Evolutionary conservation across 225 moss, liverwort and hornwort species (phyloP).

Genomic region (Ulota crispa): DNA sequence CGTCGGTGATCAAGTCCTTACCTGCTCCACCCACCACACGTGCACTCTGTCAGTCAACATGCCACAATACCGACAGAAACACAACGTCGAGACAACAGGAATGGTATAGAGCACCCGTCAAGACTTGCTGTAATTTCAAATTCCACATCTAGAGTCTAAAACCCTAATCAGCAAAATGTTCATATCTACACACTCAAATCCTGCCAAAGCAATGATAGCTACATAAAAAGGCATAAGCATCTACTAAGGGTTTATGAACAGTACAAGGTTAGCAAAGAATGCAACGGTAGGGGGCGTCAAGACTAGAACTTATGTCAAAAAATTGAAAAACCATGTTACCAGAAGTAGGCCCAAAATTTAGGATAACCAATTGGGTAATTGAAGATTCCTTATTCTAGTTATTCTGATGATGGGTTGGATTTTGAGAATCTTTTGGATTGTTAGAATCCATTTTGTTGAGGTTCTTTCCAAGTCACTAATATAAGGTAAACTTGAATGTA

Average conservation of each 20-base stretch:
- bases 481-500: no score
- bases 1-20: slow-evolving; percentile 88
- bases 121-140: not conserved
- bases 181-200: not conserved
- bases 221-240: not conserved
- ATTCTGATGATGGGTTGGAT: no score
- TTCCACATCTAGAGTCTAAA: not conserved
- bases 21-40: slow-evolving; percentile 53
- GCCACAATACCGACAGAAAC: not conserved
- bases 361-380: no score
- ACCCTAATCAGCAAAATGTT: not conserved
- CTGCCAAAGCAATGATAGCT: slow-evolving; percentile 12
- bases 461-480: no score
- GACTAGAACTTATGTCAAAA: no score
- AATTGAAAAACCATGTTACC: no score
- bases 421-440: no score
- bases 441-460: no score
- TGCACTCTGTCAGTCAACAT: slow-evolving; percentile 7
- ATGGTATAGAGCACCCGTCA: not conserved
- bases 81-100: not conserved
- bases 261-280: not conserved
- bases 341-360: no score
- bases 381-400: no score
- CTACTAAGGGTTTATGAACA: not conserved
- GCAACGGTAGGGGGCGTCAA: not conserved